Base-by-base conservation (phyloP, 768 basidiomycete species). In the Agrocybe pediades region DNA sequence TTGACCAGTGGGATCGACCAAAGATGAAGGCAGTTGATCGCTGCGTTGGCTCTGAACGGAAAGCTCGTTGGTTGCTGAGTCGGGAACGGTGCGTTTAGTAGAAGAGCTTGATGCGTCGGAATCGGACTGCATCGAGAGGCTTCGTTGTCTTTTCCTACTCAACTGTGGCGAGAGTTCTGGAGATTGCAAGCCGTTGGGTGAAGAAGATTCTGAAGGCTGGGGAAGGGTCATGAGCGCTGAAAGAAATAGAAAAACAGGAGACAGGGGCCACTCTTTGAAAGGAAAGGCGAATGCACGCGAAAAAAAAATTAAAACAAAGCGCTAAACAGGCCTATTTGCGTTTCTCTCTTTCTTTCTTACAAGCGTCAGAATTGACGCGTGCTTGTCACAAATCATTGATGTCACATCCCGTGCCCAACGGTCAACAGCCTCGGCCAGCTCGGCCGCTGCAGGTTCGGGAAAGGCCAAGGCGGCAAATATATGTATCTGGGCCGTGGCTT, bases 71-170 rank as follows among this genome's bases (percentile, higher is more conserved):
- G 77, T 65, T 56, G 79, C 77, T 46, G 79, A 84, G 66, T 90
- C 88, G 20, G 91, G 89, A 51, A 82, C 83, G 17, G 89, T 81
- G 58, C 92, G 87, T 75, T 95, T 95, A 56, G 85, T 75, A 24
- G 90, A 92, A 21, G 88, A 85, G 23, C 81, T 82, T 54, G 85
- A 85, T 51, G 79, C 74, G 62, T 82, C 82, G 45, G 88, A 90
- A 65, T 84, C 82, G 42, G 89, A 90, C 65, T 87, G 78, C 84
- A 87, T 87, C 30, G 89, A 90, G 61, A 74, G 78, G 58, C 86
- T 88, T 63, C 89, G 84, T 65, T 87, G 86, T 68, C 88, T 78
- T 74, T 90, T 90, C 63, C 88, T 77, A 61, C 74, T 73, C 24
- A 69, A 70, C 55, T 74, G 73, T 19, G 69, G 61, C 17, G 75